Base-by-base conservation (phyloP, 768 basidiomycete species). In the Russula dissimulans region DNA sequence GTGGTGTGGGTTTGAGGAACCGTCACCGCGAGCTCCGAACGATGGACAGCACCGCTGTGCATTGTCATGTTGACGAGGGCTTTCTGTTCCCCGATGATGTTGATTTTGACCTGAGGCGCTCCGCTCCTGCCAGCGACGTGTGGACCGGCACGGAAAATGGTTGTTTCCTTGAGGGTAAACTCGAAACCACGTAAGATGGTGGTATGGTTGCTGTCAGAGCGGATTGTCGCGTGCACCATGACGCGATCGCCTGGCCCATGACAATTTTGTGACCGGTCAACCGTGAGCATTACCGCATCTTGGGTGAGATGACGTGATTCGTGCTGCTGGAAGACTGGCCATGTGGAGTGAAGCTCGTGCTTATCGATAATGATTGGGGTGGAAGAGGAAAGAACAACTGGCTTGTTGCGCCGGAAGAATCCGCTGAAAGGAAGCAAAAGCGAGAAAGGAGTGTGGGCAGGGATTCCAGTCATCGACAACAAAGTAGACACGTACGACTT, bases 281-380 rank as follows among this genome's bases (percentile, higher is more conserved):
- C 86, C 46, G 80, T 82, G 61, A 97, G 81, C 26, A 79, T 84
- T 17, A 92, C 79, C 31, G 85, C 86, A 3, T 91, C 86, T 62
- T 85, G 81, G 3, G 76, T 67, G 17, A 82, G 72, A 15, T 81
- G 78, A n/a, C 89, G 86, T 38, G 78, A 79, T 67, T 92, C 89
- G 11, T 81, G 80, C 69, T 91, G 88, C 51, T 81, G 81, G 69
- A 92, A 95, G 34, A 95, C 80, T 3, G 94, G 93, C 94, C 94
- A 97, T 1, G 90, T 86, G 4, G 92, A 88, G 68, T 95, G 93
- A 7, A 95, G 76, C 65, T 95, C 94, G 68, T 95, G 93, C 71
- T 95, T 97, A 77, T 91, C 89, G 67, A 97, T 90, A 63, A 85
- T 81, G 47, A 97, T 86, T 12, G 79, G 75, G 38, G 88, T 81